Base-by-base conservation (phyloP, 2,329 filamentous ascomycete species). In the Colletotrichum echinochloae region DNA sequence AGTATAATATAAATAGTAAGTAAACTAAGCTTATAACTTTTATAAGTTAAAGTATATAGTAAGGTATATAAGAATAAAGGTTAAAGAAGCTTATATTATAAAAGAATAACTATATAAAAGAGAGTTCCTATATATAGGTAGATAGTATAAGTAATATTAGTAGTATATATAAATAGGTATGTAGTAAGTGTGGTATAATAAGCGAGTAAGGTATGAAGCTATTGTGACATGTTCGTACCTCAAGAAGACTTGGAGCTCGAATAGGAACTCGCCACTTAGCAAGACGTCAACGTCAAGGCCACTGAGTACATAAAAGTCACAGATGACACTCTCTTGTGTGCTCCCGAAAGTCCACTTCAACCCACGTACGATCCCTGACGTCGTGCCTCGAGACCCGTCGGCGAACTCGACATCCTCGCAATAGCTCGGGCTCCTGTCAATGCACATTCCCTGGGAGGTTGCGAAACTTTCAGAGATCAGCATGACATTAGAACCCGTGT, bases 401-500 rank as follows among this genome's bases (percentile, higher is more conserved):
- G 64, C 48, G 1, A 66, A 18, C 9, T 54, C 46, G 23, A 55
- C n/a, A 2, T 59, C 52, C 3, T 49, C 16, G 5, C 3, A 37
- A 28, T 39, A 5, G 23, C 28, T 18, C 1, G 33, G 16, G 2
- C 30, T 48, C 12, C 44, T 8, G 41, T 65, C 23, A 8, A 65
- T 11, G 0, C 14, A 1, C 16, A 65, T 16, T 5, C 8, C 26
- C 8, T 14, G 44, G 2, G 16, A 49, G 1, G 12, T 1, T 1
- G 54, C 63, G 8, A 30, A 52, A 0, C n/a, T 23, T 11, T 33
- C n/a, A 4, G 55, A 57, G 7, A 59, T 7, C 7, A 52, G 16
- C 33, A 65, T 65, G 23, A 30, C 12, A 41, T 52, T 33, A 5
- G 63, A 59, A 1, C 63, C 46, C 7, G 54, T 65, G 33, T 51